Evolutionary conservation across 2,329 filamentous ascomycete species (phyloP), one percentile per base, ranked within the genome.

Genomic region (Phialocephala subalpina): DNA sequence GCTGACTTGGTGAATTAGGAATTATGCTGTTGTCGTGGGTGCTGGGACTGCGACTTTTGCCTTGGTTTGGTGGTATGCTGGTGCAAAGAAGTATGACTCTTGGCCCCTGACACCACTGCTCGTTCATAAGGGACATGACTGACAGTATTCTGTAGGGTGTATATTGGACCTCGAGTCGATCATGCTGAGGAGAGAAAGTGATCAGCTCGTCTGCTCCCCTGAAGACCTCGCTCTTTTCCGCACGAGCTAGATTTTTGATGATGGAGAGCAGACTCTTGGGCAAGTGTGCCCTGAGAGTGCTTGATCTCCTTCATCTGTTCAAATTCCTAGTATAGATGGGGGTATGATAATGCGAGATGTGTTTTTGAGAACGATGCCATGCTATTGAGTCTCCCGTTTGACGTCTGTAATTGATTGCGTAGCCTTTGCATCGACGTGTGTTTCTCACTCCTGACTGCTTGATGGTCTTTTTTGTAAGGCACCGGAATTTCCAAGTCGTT

Each of bases 181-280:
- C 45, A 49, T 49, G 45, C 20, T 49, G 45, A 49, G 45, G 45
- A 49, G 45, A 49, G n/a, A n/a, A 49, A 49, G 45, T 49, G 45
- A 49, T 49, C 3, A 49, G 45, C n/a, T 22, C 22, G 8, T 49
- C 45, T n/a, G 45, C n/a, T 49, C 45, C 45, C 45, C 45, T 49
- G 45, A 49, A 49, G 22, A n/a, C n/a, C 45, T n/a, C 45, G 12
- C 45, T 25, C 14, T 49, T 49, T 49, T n/a, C n/a, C n/a, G n/a
- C 8, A 49, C 45, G 45, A 49, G 45, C 45, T 49, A 49, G 45
- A 8, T 7, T 3, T 9, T 49, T 49, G 45, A n/a, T n/a, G n/a
- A 49, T n/a, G 8, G 11, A n/a, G 40, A 18, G 16, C 16, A n/a
- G 20, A 20, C 20, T 25, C 7, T 25, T 25, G 14, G n/a, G 14